Evolutionary conservation across 2,329 filamentous ascomycete genomes (phyloP).

Genomic region (Calonectria pseudoturangicola): DNA sequence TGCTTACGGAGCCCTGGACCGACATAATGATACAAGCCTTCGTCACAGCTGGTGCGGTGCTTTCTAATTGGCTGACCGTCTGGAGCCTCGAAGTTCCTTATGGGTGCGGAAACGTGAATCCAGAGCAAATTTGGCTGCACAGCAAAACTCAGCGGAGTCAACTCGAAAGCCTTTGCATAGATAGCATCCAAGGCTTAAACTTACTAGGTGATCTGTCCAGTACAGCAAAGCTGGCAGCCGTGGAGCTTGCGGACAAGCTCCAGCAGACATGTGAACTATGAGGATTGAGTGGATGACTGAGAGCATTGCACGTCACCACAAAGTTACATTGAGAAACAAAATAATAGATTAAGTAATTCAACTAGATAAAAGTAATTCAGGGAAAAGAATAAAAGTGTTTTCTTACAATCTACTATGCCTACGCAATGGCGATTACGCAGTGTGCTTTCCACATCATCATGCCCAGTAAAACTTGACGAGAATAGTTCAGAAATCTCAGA

Average conservation of each 20-base stretch:
- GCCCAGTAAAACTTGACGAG: background rate
- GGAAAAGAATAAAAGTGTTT: too few species aligned
- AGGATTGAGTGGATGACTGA: too few species aligned
- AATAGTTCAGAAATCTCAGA: too few species aligned
- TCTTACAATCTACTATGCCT: too few species aligned
- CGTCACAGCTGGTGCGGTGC: background rate
- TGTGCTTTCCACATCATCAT: background rate
- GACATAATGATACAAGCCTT: background rate
- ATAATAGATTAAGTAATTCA: background rate
- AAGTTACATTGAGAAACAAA: background rate
- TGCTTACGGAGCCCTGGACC: conserved; percentile 13
- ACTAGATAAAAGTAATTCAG: background rate
- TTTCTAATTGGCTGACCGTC: background rate
- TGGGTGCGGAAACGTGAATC: background rate
- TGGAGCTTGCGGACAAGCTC: background rate
- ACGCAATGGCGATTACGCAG: too few species aligned
- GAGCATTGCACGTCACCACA: background rate
- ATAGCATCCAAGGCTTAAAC: background rate
- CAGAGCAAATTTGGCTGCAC: conserved; percentile 1
- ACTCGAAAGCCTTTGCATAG: background rate
- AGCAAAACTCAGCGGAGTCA: background rate
- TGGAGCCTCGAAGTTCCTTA: background rate
- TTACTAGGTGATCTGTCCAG: background rate
- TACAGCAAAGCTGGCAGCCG: background rate
- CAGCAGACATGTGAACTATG: background rate